A percentile compares a stretch with the other conserved stretches of the same genome.
phyloP scores from a whole-genome alignment of 306 rosid species.

The Ziziphus jujuba region DNA sequence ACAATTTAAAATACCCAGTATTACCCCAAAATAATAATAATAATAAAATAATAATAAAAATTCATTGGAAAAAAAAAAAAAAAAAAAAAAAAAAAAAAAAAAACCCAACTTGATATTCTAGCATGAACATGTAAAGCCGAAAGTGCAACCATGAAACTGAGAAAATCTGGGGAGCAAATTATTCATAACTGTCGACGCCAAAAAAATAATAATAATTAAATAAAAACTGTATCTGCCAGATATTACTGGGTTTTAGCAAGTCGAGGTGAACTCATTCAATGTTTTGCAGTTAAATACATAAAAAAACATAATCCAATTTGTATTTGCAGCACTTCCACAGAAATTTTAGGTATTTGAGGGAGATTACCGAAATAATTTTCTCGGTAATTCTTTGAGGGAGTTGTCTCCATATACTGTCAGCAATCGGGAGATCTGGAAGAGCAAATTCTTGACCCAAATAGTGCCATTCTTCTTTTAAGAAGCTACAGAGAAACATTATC shows the following conservation, averaged over 20 bases:
- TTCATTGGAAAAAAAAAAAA: too few relatives aligned
- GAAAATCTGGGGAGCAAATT: not conserved
- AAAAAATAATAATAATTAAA: not conserved
- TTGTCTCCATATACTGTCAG: conserved; percentile 60
- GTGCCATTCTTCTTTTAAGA: conserved; percentile 69
- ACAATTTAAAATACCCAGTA: too few relatives aligned
- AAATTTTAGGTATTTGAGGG: conserved; percentile 5
- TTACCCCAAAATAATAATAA: too few relatives aligned
- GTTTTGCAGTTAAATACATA: too few relatives aligned
- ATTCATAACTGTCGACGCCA: too few relatives aligned
- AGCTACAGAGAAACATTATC: conserved; percentile 51
- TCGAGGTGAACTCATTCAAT: not conserved
- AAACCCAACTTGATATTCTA: not conserved
- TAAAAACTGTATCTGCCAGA: not conserved
- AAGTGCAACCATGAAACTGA: not conserved
- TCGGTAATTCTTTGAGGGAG: conserved; percentile 71
- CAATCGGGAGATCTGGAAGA: conserved; percentile 61
- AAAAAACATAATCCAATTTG: not conserved
- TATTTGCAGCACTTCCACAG: not conserved
- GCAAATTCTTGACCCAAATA: conserved; percentile 45
- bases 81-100: too few relatives aligned
- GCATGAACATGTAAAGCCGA: not conserved
- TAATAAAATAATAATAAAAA: too few relatives aligned
- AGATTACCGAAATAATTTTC: conserved; percentile 48
- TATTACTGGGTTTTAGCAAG: not conserved